Conservation (phyloP, 441 rosid genomes). For the Populus hybrid region DNA sequence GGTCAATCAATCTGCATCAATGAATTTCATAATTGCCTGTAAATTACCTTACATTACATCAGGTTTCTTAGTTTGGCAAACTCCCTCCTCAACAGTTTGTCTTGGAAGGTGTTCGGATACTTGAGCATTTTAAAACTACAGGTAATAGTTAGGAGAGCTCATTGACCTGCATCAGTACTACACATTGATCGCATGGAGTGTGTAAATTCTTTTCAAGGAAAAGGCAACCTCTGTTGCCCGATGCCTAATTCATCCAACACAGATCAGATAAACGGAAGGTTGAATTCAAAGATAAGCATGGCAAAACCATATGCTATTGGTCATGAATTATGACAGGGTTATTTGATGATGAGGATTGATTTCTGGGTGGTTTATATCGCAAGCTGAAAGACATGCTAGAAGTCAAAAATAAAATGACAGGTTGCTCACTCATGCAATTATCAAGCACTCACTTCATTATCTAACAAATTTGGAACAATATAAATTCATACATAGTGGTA, state of each 20-base stretch:
- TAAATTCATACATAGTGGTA: neutral
- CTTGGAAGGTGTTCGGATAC: neutral
- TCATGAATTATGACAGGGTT: neutral
- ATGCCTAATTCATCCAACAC: too few relatives aligned
- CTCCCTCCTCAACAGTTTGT: neutral
- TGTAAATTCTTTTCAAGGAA: neutral
- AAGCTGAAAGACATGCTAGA: neutral
- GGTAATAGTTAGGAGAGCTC: neutral
- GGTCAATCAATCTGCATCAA: neutral
- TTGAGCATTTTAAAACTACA: neutral
- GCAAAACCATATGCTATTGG: neutral
- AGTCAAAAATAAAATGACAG: neutral
- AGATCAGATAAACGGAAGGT: neutral
- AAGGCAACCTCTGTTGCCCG: neutral
- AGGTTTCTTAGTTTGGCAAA: neutral
- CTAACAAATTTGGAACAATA: neutral
- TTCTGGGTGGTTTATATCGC: neutral
- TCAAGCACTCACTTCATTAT: neutral
- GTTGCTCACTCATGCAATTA: neutral
- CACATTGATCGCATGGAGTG: neutral
- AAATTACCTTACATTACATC: neutral
- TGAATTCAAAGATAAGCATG: neutral
- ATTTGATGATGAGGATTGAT: neutral
- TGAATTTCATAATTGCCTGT: neutral
- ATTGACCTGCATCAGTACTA: neutral